Evolutionary conservation across 768 basidiomycete genomes (phyloP).

Genomic region (Lentinula edodes): DNA sequence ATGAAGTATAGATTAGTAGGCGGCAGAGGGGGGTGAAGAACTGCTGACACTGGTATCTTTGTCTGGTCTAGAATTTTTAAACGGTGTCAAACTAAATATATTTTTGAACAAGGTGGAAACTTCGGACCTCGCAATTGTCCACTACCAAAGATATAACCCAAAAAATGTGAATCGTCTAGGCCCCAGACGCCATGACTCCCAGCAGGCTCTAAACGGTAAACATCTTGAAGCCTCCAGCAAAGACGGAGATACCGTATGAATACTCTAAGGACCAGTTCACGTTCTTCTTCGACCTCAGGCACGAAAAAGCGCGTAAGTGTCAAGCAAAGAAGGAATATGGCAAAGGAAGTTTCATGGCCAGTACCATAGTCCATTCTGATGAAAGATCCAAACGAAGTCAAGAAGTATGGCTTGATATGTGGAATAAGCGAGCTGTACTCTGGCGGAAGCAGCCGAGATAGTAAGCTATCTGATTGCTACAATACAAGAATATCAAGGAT

Average conservation of each 20-base stretch:
- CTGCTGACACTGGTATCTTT: slow-evolving; percentile 56
- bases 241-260: slow-evolving; percentile 76
- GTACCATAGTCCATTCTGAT: slow-evolving; percentile 94
- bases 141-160: slow-evolving; percentile 88
- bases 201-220: slow-evolving; percentile 89
- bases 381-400: slow-evolving; percentile 85
- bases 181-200: slow-evolving; percentile 99
- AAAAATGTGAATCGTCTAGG: slow-evolving; percentile 85
- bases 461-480: slow-evolving; percentile 51
- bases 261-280: slow-evolving; percentile 49
- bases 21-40: slow-evolving; percentile 54
- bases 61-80: slow-evolving; percentile 43
- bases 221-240: slow-evolving; percentile 82
- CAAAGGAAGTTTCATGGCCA: slow-evolving; percentile 91
- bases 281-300: slow-evolving; percentile 57
- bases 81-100: slow-evolving; percentile 10
- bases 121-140: slow-evolving; percentile 74
- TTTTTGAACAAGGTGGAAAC: background rate
- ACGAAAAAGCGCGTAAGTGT: slow-evolving; percentile 63
- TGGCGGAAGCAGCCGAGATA: slow-evolving; percentile 42
- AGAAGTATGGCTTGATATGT: slow-evolving; percentile 71
- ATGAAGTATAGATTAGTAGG: slow-evolving; percentile 77
- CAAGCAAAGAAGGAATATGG: slow-evolving; percentile 68
- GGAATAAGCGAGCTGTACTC: slow-evolving; percentile 42
- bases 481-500: background rate